Evolutionary conservation across 345 rosid species (phyloP), one percentile per base, ranked within the genome.

Genomic region (Clarkia xantiana): DNA sequence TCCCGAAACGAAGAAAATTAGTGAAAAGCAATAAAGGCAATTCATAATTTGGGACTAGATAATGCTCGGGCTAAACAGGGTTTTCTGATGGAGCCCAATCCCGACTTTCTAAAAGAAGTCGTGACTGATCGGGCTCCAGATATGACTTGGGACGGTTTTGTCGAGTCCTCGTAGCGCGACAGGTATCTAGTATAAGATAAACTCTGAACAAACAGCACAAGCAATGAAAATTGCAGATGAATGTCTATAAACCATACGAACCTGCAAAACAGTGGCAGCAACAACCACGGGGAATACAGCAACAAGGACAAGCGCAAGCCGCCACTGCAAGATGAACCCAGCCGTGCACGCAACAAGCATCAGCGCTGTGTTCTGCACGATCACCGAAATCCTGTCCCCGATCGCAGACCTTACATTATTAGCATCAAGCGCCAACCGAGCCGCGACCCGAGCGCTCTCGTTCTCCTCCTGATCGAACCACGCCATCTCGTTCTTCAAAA

Each of bases 391-490:
- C 40, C 97, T 67, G 66, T 90, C 97, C 66, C 97, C 97, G 17
- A 90, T 90, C 34, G 97, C 97, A 1, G 97, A 90, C 66, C 97
- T 77, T 54, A 90, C 97, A 57, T 90, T 90, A 66, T 86, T 90
- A 18, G 97, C 97, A 74, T 90, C 97, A 23, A 90, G 88, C 53
- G 97, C 77, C 55, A 90, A 67, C 65, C 97, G 76, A 11, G 94
- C 94, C 6, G 97, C 71, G 36, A 90, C 77, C 66, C 95, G 79
- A 40, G 88, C 86, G 51, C 97, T 90, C 67, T 90, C 95, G 16
- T 90, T 86, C 70, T 90, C 97, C 65, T 86, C 97, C 65, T 81
- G 94, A 75, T 90, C 97, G 29, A 86, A 90, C 97, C 97, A 90
- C 22, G 94, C 95, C 84, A 90, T 79, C 60, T 90, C 97, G 57